Conservation (phyloP, 2,329 filamentous ascomycete genomes). For the Plenodomus tracheiphilus region DNA sequence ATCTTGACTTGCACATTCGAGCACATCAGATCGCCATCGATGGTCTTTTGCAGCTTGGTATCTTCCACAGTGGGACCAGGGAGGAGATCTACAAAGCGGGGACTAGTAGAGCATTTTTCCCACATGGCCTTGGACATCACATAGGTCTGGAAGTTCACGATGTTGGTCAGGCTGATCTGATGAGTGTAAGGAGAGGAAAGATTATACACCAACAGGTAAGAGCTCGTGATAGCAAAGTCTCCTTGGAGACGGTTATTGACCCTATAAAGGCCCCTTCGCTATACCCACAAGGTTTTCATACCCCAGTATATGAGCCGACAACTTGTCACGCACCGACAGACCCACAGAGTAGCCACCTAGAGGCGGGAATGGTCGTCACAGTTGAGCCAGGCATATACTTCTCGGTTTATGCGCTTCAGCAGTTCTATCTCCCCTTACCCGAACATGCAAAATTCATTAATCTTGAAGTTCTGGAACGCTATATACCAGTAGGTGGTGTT, state of each 20-base stretch:
- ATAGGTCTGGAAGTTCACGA: constrained; percentile 93
- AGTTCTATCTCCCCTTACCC: constrained; percentile 72
- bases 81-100: constrained; percentile 76
- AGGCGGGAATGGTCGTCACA: constrained; percentile 60
- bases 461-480: constrained; percentile 69
- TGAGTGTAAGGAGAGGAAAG: constrained; percentile 34
- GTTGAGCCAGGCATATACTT: constrained; percentile 72
- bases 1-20: constrained; percentile 71
- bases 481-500: constrained; percentile 81
- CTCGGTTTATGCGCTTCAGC: constrained; percentile 80
- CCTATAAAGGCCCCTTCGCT: constrained; percentile 30
- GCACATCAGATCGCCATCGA: constrained; percentile 73
- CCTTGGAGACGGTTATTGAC: constrained; percentile 13
- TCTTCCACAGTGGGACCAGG: constrained; percentile 66
- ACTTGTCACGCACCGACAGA: constrained; percentile 38
- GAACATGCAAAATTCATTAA: constrained; percentile 78
- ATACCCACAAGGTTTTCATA: constrained; percentile 38
- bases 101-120: constrained; percentile 88
- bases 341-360: constrained; percentile 44
- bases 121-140: constrained; percentile 89
- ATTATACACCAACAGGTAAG: constrained; percentile 29
- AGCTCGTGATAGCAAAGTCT: too few species aligned
- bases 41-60: constrained; percentile 71
- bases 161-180: constrained; percentile 41
- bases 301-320: constrained; percentile 34